Percentiles rank a stretch among this genome's conserved stretches.
phyloP scores from a whole-genome alignment of 1,139 yeast species.

The Yamadazyma dendronema region DNA sequence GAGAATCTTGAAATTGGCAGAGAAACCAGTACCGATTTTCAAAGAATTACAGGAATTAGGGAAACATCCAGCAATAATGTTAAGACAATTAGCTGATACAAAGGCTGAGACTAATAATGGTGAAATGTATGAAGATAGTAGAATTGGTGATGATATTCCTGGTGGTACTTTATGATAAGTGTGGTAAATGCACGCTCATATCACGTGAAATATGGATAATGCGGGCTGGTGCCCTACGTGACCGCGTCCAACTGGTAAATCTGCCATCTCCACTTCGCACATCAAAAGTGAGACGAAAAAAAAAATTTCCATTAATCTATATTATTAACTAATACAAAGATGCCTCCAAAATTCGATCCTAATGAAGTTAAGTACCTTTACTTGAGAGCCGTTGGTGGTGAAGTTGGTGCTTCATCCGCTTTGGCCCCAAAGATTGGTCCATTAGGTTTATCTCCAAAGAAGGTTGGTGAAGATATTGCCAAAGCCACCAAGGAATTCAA shows the following conservation, averaged over 20 bases:
- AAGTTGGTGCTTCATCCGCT: constrained; percentile 99
- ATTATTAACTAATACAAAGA: constrained; percentile 27
- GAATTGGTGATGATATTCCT: constrained; percentile 51
- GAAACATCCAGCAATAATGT: constrained; percentile 89
- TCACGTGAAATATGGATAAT: background rate
- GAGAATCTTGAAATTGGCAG: constrained; percentile 77
- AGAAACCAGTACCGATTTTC: constrained; percentile 85
- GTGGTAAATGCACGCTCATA: background rate
- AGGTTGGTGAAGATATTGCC: constrained; percentile 99
- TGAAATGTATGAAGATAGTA: constrained; percentile 37
- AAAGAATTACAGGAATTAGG: constrained; percentile 87
- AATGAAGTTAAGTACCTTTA: constrained; percentile 96
- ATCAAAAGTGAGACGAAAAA: constrained; percentile 5
- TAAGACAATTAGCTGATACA: constrained; percentile 67
- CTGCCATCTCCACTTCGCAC: background rate
- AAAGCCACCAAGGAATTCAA: constrained; percentile 99
- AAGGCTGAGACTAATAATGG: constrained; percentile 31
- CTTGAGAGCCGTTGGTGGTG: constrained; percentile 99
- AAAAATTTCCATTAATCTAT: constrained; percentile 14
- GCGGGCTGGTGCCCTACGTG: constrained; percentile 6
- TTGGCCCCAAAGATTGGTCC: constrained; percentile 99
- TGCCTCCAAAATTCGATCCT: constrained; percentile 99
- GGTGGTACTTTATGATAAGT: constrained; percentile 46
- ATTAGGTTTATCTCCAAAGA: constrained; percentile 99
- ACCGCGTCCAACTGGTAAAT: background rate